phyloP scores from a whole-genome alignment of 2,329 filamentous ascomycete species.

The Chaetomium olivaceum region DNA sequence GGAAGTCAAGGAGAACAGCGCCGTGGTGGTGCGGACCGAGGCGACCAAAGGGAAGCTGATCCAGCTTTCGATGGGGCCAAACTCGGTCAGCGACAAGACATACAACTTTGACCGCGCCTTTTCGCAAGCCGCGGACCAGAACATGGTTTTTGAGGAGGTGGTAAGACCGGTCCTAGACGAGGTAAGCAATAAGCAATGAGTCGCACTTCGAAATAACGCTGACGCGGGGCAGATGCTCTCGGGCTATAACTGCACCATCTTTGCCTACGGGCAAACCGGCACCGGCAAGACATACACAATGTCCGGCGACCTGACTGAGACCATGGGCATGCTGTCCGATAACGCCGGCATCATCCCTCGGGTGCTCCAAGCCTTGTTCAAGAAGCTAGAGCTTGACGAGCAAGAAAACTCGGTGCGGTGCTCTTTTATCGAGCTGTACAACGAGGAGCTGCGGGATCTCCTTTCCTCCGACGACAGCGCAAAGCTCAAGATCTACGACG shows the following conservation, averaged over 20 bases:
- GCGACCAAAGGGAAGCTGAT: slow-evolving; percentile 84
- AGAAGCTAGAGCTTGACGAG: slow-evolving; percentile 75
- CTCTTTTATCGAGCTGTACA: slow-evolving; percentile 98
- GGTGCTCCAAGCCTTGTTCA: slow-evolving; percentile 82
- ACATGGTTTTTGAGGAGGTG: slow-evolving; percentile 92
- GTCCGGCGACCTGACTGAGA: slow-evolving; percentile 95
- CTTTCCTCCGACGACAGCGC: slow-evolving; percentile 76
- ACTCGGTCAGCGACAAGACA: slow-evolving; percentile 89
- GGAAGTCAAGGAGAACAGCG: slow-evolving; percentile 91
- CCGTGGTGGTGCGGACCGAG: slow-evolving; percentile 84
- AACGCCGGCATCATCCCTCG: slow-evolving; percentile 94
- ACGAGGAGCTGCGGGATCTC: slow-evolving; percentile 91
- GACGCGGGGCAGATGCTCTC: slow-evolving; percentile 68
- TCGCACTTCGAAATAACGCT: slow-evolving; percentile 5
- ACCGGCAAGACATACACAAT: slow-evolving; percentile 99
- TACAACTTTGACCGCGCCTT: slow-evolving; percentile 98
- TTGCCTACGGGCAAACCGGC: slow-evolving; percentile 96
- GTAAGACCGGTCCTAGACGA: slow-evolving; percentile 91
- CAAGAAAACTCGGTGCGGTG: slow-evolving; percentile 90
- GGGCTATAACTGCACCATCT: slow-evolving; percentile 97
- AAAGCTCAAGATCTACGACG: slow-evolving; percentile 95
- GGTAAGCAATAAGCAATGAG: slow-evolving; percentile 52
- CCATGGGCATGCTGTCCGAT: slow-evolving; percentile 80
- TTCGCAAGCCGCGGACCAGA: slow-evolving; percentile 89
- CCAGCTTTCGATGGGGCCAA: slow-evolving; percentile 88